These are phyloP conservation scores for Fusarium sp. DNA, from an alignment of 2,329 filamentous ascomycete species.

Conservation along the genomic window DNA sequence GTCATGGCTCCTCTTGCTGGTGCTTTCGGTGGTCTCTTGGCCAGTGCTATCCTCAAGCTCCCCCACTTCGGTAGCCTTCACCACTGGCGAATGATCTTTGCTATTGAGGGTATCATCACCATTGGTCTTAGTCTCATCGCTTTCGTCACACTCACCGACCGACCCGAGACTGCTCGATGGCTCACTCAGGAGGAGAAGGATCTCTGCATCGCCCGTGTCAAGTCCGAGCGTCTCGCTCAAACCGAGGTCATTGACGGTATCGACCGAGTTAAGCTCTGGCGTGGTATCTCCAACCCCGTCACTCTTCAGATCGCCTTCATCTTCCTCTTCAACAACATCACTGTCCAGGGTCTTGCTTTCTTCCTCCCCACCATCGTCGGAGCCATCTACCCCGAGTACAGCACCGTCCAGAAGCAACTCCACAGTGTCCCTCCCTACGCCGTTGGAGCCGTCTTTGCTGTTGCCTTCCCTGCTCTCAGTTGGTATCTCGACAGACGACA, in stretches of 20 bases:
- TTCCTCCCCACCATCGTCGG: conserved; percentile 73
- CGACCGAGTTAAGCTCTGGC: conserved; percentile 65
- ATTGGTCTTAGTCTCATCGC: conserved; percentile 63
- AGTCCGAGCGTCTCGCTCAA: conserved; percentile 65
- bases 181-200: conserved; percentile 71
- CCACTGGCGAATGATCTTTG: conserved; percentile 77
- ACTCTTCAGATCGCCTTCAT: conserved; percentile 65
- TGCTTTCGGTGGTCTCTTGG: conserved; percentile 73
- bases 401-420: conserved; percentile 70
- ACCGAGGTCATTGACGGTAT: conserved; percentile 71
- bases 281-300: conserved; percentile 69
- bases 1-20: conserved; percentile 74
- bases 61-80: conserved; percentile 64
- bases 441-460: conserved; percentile 69
- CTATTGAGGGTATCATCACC: conserved; percentile 73
- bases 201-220: conserved; percentile 71
- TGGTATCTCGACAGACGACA: conserved; percentile 65
- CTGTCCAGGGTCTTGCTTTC: conserved; percentile 73
- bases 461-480: conserved; percentile 66
- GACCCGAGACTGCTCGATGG: conserved; percentile 73
- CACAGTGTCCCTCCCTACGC: conserved; percentile 73
- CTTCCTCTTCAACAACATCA: conserved; percentile 73
- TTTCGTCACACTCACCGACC: conserved; percentile 73
- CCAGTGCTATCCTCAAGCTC: conserved; percentile 70
- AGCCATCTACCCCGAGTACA: conserved; percentile 69